Percentiles rank a stretch among this genome's conserved stretches.
Conservation (phyloP, 768 basidiomycete genomes). For the Suillus weaverae region DNA sequence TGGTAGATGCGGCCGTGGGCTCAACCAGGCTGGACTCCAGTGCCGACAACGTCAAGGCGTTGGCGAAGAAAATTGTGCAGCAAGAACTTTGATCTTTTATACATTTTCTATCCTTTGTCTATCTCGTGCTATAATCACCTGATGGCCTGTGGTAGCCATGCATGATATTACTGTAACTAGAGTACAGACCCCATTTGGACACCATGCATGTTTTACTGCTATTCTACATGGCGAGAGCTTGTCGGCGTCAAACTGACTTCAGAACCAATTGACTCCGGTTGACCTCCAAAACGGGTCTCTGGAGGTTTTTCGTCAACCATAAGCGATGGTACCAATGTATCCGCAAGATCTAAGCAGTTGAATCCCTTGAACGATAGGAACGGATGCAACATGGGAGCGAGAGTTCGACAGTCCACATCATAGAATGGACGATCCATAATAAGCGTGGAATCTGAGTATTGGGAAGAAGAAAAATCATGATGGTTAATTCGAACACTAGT, state of each 20-base stretch:
- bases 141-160: neutral
- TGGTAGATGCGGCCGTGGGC: conserved; percentile 36
- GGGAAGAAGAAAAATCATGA: neutral
- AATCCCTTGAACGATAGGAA: too few relatives aligned
- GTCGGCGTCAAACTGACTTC: too few relatives aligned
- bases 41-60: conserved; percentile 36
- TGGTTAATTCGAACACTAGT: neutral
- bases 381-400: too few relatives aligned
- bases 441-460: neutral
- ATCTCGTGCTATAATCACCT: neutral
- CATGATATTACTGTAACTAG: neutral
- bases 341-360: too few relatives aligned
- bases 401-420: too few relatives aligned
- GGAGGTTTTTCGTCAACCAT: too few relatives aligned
- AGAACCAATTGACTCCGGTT: too few relatives aligned
- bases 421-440: neutral
- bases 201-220: neutral
- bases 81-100: conserved; percentile 20
- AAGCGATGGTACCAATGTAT: too few relatives aligned
- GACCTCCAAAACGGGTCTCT: too few relatives aligned
- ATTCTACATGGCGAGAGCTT: neutral
- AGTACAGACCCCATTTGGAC: neutral
- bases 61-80: conserved; percentile 44
- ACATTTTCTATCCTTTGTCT: neutral
- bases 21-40: conserved; percentile 31